Base-by-base conservation (phyloP, 495 filamentous ascomycete species). In the Cladorrhinum samala region DNA sequence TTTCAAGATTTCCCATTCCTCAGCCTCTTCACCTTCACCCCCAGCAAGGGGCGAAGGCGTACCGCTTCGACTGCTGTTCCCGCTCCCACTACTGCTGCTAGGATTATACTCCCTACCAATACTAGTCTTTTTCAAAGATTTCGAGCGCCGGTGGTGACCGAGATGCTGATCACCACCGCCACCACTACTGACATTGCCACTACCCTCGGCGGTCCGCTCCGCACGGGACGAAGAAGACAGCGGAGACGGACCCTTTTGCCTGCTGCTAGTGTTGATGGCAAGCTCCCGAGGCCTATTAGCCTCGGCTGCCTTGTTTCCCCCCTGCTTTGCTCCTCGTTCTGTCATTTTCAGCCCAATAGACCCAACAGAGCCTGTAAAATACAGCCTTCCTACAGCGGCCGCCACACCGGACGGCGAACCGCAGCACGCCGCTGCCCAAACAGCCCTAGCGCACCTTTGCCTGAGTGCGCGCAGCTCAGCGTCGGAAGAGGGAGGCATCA, bases 381-480 rank as follows among this genome's bases (percentile, higher is more conserved):
- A 83, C 39, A 77, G 54, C 57, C 68, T 72, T 49, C 66, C 69
- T 56, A 83, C 65, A 55, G 53, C 52, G 25, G 58, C 61, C 53
- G 83, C 82, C 36, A 85, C 56, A 57, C n/a, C n/a, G n/a, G n/a
- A n/a, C n/a, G n/a, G n/a, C n/a, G n/a, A n/a, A n/a, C n/a, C n/a
- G n/a, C n/a, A n/a, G n/a, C n/a, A n/a, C n/a, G 74, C 70, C 37
- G 66, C 67, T 11, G 6, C 6, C 67, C 72, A 72, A 55, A 84
- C 52, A 17, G 73, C 69, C 56, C 71, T 73, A 64, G 79, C 81
- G 67, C 77, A 79, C 64, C 67, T 74, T 49, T 66, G 68, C 52
- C 75, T 72, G 54, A 83, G 62, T 30, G 62, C 74, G 46, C 63
- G 68, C 52, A 75, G 64, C 59, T 75, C 68, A 50, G 74, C 72